Conservation (phyloP, 2,329 filamentous ascomycete species). For the Chaetomiaceae sp. region DNA sequence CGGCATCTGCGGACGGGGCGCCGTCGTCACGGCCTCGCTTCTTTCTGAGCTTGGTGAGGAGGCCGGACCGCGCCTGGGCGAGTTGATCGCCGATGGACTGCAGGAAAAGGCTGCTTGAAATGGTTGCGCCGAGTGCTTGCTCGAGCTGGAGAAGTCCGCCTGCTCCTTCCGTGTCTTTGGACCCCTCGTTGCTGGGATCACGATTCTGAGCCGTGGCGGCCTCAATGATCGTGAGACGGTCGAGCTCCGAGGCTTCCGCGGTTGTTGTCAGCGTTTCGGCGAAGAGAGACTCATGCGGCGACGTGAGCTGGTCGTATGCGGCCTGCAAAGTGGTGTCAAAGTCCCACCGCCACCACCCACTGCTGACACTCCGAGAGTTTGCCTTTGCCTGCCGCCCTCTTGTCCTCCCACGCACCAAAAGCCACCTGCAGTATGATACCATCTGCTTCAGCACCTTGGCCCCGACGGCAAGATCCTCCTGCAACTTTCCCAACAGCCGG, state of each 20-base stretch:
- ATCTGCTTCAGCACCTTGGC: not conserved
- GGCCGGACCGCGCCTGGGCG: not conserved
- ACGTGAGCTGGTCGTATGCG: not conserved
- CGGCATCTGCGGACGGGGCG: not conserved
- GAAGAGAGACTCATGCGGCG: not conserved
- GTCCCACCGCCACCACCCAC: constrained; percentile 3
- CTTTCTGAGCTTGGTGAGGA: not conserved
- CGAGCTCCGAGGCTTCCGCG: not conserved
- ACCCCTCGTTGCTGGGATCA: not conserved
- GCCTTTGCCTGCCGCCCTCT: not conserved
- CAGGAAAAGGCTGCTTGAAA: constrained; percentile 1
- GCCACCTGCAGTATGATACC: not conserved
- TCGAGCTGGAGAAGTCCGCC: not conserved
- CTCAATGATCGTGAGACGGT: not conserved
- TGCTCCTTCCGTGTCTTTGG: not conserved
- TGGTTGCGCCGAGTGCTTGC: not conserved
- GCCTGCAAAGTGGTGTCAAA: constrained; percentile 2
- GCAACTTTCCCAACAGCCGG: not conserved
- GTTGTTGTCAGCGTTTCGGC: not conserved
- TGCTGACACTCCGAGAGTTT: not conserved
- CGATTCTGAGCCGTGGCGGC: not conserved
- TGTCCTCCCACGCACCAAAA: not conserved
- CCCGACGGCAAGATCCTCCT: not conserved
- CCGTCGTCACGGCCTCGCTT: not conserved
- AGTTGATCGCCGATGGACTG: constrained; percentile 3